Conservation (phyloP, 2,329 filamentous ascomycete genomes). For the Alternaria sp. region DNA sequence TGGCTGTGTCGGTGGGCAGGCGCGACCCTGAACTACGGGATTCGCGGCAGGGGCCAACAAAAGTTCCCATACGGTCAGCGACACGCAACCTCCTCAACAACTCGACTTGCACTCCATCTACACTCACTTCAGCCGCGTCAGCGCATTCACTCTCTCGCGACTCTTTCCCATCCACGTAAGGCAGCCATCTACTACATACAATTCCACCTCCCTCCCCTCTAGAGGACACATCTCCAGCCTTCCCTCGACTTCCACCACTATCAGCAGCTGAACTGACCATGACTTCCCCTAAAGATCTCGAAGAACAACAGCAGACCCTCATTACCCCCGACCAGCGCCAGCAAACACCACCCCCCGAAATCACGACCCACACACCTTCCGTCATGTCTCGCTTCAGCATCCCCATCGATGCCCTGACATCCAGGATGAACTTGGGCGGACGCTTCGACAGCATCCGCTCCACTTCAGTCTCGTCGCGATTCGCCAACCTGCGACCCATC, state of each 20-base stretch:
- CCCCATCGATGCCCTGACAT: slow-evolving; percentile 88
- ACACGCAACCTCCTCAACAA: slow-evolving; percentile 8
- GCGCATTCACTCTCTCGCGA: slow-evolving; percentile 15
- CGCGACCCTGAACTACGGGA: slow-evolving; percentile 18
- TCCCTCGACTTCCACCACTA: slow-evolving; percentile 6
- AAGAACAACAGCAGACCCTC: slow-evolving; percentile 37
- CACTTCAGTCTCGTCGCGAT: slow-evolving; percentile 79
- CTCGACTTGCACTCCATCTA: slow-evolving; percentile 1
- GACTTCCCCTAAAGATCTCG: slow-evolving; percentile 33
- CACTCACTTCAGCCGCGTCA: slow-evolving; percentile 34
- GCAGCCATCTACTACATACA: slow-evolving; percentile 30
- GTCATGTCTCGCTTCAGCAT: slow-evolving; percentile 89
- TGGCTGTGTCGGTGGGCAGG: slow-evolving; percentile 11
- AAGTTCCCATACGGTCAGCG: slow-evolving; percentile 1
- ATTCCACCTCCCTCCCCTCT: neutral
- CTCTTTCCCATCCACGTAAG: slow-evolving; percentile 32
- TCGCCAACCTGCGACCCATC: slow-evolving; percentile 89
- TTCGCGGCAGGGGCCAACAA: slow-evolving; percentile 24
- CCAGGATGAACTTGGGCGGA: slow-evolving; percentile 82
- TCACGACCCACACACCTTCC: slow-evolving; percentile 12
- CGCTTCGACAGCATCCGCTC: slow-evolving; percentile 84
- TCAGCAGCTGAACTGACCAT: slow-evolving; percentile 38
- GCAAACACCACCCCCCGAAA: slow-evolving; percentile 10
- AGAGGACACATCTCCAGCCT: slow-evolving; percentile 40
- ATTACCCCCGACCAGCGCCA: slow-evolving; percentile 26